Conservation (phyloP, 2,329 filamentous ascomycete genomes). For the Apiospora sp. region DNA sequence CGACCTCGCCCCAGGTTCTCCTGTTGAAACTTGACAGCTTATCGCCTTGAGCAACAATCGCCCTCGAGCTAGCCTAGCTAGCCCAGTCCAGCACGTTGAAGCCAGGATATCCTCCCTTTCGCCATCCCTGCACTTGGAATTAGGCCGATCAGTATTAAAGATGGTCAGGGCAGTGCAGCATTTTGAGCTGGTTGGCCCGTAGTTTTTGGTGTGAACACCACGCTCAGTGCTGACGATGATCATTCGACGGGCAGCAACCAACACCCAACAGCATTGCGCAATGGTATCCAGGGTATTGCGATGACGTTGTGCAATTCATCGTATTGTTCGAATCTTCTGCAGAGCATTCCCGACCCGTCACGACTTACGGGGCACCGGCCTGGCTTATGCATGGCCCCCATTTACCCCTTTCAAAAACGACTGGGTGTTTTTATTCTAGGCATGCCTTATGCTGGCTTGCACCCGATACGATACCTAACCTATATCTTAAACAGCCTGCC, state of each 20-base stretch:
- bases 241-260: background rate
- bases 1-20: background rate
- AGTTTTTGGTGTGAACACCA: conserved; percentile 6
- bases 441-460: background rate
- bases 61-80: background rate
- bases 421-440: background rate
- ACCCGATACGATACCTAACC: background rate
- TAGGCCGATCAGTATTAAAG: conserved; percentile 14
- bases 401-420: background rate
- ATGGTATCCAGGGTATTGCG: background rate
- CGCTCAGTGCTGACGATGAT: conserved; percentile 12
- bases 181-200: background rate
- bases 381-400: background rate
- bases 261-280: background rate
- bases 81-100: background rate
- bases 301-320: background rate
- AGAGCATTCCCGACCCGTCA: background rate
- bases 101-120: background rate
- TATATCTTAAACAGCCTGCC: background rate
- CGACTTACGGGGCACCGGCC: too few relatives aligned
- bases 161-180: background rate
- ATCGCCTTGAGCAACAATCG: background rate
- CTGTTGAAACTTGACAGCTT: conserved; percentile 18
- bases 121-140: background rate
- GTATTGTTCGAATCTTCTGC: background rate